phyloP scores from a whole-genome alignment of 495 filamentous ascomycete genomes.

The Xylaria sp. region DNA sequence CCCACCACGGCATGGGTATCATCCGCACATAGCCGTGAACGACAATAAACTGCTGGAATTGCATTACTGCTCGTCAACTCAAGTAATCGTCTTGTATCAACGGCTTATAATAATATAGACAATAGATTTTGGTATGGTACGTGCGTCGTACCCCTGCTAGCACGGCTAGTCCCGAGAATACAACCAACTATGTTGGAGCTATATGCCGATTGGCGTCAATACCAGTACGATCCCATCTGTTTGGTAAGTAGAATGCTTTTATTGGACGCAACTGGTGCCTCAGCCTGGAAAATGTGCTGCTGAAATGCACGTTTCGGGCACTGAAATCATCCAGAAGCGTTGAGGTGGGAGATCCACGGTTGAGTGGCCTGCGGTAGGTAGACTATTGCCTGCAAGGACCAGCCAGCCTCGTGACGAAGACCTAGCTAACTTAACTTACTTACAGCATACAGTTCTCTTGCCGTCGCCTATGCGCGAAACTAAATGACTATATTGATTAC shows the following conservation, averaged over 20 bases:
- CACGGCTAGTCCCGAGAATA: too few species aligned
- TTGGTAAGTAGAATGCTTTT: background rate
- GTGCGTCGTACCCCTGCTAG: too few species aligned
- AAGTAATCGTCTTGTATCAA: too few species aligned
- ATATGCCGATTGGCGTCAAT: too few species aligned
- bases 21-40: too few species aligned
- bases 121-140: too few species aligned
- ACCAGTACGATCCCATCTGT: background rate
- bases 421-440: background rate
- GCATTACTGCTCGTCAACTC: too few species aligned
- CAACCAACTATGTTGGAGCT: too few species aligned
- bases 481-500: background rate
- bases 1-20: too few species aligned
- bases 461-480: too few species aligned
- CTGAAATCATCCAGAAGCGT: background rate
- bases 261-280: background rate
- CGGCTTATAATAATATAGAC: too few species aligned
- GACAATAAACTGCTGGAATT: too few species aligned
- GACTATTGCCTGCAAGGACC: slow-evolving; percentile 4
- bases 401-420: slow-evolving; percentile 13
- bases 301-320: background rate
- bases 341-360: background rate
- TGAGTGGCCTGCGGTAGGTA: background rate
- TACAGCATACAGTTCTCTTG: background rate
- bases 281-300: background rate